Conservation (phyloP, 2,329 filamentous ascomycete species). For the Fusarium sp. region DNA sequence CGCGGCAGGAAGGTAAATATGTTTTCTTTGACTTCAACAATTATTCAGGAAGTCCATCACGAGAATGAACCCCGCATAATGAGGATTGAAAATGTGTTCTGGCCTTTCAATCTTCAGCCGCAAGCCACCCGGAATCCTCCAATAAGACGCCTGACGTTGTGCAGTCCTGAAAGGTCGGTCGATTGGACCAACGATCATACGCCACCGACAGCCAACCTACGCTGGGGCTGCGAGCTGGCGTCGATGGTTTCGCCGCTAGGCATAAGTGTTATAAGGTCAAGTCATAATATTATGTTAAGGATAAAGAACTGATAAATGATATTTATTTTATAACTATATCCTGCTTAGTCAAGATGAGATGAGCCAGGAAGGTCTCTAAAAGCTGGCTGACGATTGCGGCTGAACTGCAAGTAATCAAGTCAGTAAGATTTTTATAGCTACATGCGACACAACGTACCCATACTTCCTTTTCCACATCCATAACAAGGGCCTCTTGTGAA, state of each 20-base stretch:
- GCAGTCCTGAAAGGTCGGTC: background rate
- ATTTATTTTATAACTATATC: background rate
- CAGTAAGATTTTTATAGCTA: background rate
- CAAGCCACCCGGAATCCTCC: background rate
- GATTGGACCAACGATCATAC: too few species aligned
- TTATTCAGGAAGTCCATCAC: too few species aligned
- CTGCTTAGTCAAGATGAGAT: background rate
- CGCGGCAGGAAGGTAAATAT: background rate
- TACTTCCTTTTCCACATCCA: accelerated
- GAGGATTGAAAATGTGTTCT: background rate
- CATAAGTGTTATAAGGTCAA: too few species aligned
- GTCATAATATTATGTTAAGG: too few species aligned
- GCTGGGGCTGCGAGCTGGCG: too few species aligned
- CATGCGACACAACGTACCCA: background rate
- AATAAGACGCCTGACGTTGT: background rate
- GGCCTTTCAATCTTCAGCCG: background rate
- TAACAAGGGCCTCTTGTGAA: background rate
- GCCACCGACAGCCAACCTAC: too few species aligned
- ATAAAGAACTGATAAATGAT: accelerated
- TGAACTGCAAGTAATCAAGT: background rate
- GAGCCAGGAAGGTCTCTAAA: background rate
- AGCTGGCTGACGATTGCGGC: background rate
- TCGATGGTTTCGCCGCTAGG: too few species aligned
- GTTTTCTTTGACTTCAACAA: too few species aligned
- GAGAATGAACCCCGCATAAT: background rate